These are phyloP conservation scores for Linnemannia hyalina DNA, from an alignment of 192 early-diverging fungal genomes.

Conservation along the genomic window DNA sequence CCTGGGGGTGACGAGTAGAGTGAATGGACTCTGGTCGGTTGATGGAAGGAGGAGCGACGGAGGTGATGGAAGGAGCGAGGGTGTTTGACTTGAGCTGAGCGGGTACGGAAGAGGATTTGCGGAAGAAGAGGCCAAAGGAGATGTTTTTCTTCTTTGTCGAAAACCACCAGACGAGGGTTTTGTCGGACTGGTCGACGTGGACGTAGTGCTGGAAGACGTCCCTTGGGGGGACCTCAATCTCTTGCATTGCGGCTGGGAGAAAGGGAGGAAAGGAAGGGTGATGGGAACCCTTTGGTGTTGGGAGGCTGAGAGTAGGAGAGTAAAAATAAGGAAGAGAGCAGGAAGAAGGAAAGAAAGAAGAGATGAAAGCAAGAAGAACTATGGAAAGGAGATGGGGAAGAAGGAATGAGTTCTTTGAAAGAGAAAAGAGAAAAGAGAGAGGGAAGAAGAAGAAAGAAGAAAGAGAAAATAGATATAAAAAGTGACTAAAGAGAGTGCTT, in stretches of 20 bases:
- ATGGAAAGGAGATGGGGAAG: not conserved
- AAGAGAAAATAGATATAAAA: not conserved
- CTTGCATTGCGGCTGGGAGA: conserved; percentile 68
- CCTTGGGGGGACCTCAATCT: conserved; percentile 81
- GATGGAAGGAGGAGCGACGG: conserved; percentile 2
- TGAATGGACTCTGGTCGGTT: conserved; percentile 25
- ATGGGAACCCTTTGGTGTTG: not conserved
- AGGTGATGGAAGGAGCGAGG: conserved; percentile 35
- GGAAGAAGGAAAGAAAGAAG: not conserved
- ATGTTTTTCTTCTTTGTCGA: conserved; percentile 93
- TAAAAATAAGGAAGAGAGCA: not conserved
- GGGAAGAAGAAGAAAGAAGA: not conserved
- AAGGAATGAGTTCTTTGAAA: not conserved
- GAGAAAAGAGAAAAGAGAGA: not conserved
- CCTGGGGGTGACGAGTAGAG: conserved; percentile 8
- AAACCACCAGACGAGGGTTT: conserved; percentile 93
- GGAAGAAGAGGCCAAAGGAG: conserved; percentile 84
- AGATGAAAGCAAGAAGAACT: not conserved
- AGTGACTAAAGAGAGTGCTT: not conserved
- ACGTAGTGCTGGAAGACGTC: conserved; percentile 90
- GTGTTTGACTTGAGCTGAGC: conserved; percentile 42
- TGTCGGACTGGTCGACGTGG: conserved; percentile 74
- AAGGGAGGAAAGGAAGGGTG: not conserved
- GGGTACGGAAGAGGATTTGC: conserved; percentile 37
- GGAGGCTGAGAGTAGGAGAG: not conserved